A percentile compares a stretch with the other conserved stretches of the same genome.
Conservation (phyloP, 1,284 basidiomycete genomes). For the Rugosomyces carneus region DNA sequence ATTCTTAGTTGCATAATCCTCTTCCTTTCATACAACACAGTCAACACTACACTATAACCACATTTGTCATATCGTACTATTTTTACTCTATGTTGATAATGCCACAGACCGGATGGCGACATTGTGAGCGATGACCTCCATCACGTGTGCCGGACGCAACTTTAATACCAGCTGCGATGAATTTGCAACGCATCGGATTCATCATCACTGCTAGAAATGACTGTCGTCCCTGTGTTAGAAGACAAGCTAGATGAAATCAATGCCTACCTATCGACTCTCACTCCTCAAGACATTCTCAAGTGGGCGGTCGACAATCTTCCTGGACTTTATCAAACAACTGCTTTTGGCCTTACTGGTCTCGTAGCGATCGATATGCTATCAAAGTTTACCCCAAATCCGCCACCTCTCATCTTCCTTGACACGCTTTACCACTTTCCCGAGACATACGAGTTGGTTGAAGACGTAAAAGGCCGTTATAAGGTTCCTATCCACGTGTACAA, state of each 20-base stretch:
- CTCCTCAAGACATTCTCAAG: conserved; percentile 75
- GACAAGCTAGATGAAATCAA: conserved; percentile 70
- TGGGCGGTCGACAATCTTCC: conserved; percentile 85
- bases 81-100: neutral
- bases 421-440: conserved; percentile 96
- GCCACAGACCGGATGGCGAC: neutral
- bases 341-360: conserved; percentile 89
- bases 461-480: conserved; percentile 73
- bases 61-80: neutral
- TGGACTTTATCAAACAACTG: conserved; percentile 83
- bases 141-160: neutral
- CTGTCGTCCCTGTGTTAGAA: conserved; percentile 43
- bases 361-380: conserved; percentile 91
- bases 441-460: conserved; percentile 83
- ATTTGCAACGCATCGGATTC: conserved; percentile 1
- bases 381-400: conserved; percentile 59
- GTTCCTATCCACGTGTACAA: conserved; percentile 75
- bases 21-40: neutral
- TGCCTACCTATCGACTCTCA: conserved; percentile 58
- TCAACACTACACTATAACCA: neutral
- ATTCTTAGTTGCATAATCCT: neutral
- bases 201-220: conserved; percentile 12
- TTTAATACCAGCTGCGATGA: conserved; percentile 1
- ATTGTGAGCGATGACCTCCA: neutral
- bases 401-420: conserved; percentile 88